Evolutionary conservation across 306 rosid genomes (phyloP).

Genomic region (Cucurbita argyrosperma): DNA sequence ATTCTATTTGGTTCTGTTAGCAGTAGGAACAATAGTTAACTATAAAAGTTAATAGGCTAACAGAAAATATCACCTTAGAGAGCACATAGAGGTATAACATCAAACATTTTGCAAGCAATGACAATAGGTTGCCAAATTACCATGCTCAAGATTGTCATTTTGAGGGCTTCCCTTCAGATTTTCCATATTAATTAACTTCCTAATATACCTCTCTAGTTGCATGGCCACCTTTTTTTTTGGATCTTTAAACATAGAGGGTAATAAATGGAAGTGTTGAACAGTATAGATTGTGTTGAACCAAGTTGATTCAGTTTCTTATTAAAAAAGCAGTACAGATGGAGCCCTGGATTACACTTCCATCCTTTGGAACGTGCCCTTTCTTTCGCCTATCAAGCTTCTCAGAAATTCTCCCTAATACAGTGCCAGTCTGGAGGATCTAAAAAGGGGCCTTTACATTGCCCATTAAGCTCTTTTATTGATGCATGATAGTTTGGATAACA

Average conservation of each 20-base stretch:
- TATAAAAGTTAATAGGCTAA: background rate
- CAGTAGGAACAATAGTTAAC: background rate
- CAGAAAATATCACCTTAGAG: background rate
- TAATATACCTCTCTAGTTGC: background rate
- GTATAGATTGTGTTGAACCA: background rate
- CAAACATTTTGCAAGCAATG: background rate
- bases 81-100: background rate
- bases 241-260: background rate
- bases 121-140: background rate
- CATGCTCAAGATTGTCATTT: background rate
- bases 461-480: background rate
- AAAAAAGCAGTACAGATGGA: background rate
- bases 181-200: background rate
- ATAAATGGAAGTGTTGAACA: background rate
- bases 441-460: background rate
- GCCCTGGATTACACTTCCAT: background rate
- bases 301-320: background rate
- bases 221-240: background rate
- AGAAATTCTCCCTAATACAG: background rate
- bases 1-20: background rate
- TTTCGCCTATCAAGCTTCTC: background rate
- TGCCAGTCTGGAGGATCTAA: background rate
- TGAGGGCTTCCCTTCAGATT: background rate
- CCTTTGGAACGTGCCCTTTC: background rate
- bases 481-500: background rate